Evolutionary conservation across 1,139 yeast genomes (phyloP).

Genomic region (Kurtzmaniella quercitrusa): DNA sequence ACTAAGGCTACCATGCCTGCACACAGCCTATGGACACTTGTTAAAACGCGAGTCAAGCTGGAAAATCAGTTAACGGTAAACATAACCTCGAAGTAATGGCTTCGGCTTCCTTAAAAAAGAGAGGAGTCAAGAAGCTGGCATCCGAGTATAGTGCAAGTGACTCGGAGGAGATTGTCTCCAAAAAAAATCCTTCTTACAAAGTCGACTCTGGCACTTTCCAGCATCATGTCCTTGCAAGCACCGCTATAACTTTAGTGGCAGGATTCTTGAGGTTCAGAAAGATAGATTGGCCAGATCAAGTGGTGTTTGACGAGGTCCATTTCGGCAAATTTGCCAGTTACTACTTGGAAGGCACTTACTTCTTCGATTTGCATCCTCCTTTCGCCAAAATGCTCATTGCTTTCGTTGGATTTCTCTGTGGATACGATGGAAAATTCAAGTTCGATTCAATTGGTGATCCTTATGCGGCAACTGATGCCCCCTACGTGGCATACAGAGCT

Average conservation of each 20-base stretch:
- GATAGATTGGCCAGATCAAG: slow-evolving; percentile 73
- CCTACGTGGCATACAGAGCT: slow-evolving; percentile 83
- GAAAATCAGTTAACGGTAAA: neutral
- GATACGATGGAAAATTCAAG: slow-evolving; percentile 86
- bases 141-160: neutral
- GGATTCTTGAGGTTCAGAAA: slow-evolving; percentile 66
- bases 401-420: slow-evolving; percentile 80
- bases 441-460: slow-evolving; percentile 88
- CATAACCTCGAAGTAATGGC: neutral
- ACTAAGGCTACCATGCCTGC: neutral
- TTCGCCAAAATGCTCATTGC: slow-evolving; percentile 93
- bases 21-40: neutral
- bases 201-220: neutral
- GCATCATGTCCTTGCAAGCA: slow-evolving; percentile 39
- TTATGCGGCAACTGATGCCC: slow-evolving; percentile 68
- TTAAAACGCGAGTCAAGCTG: neutral
- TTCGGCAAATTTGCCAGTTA: slow-evolving; percentile 95
- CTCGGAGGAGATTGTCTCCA: slow-evolving; percentile 1
- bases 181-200: neutral
- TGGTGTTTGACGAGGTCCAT: slow-evolving; percentile 97
- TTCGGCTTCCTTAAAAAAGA: slow-evolving; percentile 2
- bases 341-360: slow-evolving; percentile 76
- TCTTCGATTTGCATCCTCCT: slow-evolving; percentile 97
- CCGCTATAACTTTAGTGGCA: slow-evolving; percentile 59
- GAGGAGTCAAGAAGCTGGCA: slow-evolving; percentile 1